phyloP scores from a whole-genome alignment of 192 early-diverging fungal species.

The Pilobolus umbonatus region DNA sequence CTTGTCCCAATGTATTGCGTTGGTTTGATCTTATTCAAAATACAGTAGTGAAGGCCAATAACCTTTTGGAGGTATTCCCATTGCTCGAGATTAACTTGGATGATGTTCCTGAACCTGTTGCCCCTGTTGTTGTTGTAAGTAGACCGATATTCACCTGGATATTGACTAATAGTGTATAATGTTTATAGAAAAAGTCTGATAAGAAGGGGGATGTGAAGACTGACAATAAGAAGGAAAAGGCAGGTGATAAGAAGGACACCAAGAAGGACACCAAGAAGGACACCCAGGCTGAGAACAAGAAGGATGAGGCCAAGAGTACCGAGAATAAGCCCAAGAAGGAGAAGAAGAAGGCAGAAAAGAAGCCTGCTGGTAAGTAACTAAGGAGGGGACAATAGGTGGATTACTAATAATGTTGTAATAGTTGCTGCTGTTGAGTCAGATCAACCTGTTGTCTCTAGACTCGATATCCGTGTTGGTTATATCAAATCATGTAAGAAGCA shows the following conservation, averaged over 20 bases:
- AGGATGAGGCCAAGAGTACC: constrained; percentile 19
- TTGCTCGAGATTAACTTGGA: constrained; percentile 36
- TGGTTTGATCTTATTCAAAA: constrained; percentile 83
- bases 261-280: constrained; percentile 31
- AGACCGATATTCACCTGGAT: background rate
- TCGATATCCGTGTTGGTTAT: constrained; percentile 92
- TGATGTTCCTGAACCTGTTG: constrained; percentile 39
- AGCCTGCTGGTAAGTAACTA: constrained; percentile 33
- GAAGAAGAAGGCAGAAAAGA: constrained; percentile 60
- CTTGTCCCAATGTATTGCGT: constrained; percentile 56
- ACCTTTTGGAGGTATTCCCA: constrained; percentile 41
- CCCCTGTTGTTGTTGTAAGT: constrained; percentile 18
- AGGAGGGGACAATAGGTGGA: background rate
- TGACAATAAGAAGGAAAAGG: constrained; percentile 34
- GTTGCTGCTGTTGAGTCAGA: constrained; percentile 44
- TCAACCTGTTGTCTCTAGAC: constrained; percentile 61
- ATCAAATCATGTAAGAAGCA: constrained; percentile 82
- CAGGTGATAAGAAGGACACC: constrained; percentile 35
- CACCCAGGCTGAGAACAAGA: constrained; percentile 16
- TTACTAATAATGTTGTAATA: constrained; percentile 18
- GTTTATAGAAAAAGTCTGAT: background rate
- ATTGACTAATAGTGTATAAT: background rate
- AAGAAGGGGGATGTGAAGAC: constrained; percentile 35
- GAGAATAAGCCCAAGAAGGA: constrained; percentile 47
- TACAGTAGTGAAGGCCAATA: constrained; percentile 40